phyloP scores from a whole-genome alignment of 2,329 filamentous ascomycete species.

The Pseudonectria foliicola region DNA sequence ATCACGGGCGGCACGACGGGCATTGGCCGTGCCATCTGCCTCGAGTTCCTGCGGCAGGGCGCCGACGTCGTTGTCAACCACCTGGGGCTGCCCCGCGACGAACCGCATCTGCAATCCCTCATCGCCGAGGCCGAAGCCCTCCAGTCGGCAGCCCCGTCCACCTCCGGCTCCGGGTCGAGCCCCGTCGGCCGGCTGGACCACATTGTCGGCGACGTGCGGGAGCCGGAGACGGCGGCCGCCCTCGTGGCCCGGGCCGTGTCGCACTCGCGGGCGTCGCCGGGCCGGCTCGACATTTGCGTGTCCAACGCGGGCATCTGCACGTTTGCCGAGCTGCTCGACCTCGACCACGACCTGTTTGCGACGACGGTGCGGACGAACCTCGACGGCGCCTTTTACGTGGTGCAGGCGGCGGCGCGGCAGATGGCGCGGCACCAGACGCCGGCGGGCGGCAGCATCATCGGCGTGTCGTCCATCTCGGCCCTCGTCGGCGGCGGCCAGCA shows the following conservation, averaged over 20 bases:
- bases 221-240: constrained; percentile 61
- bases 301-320: constrained; percentile 85
- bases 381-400: constrained; percentile 79
- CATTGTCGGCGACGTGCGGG: constrained; percentile 69
- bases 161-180: constrained; percentile 2
- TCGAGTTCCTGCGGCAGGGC: constrained; percentile 72
- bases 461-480: constrained; percentile 64
- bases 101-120: constrained; percentile 45
- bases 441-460: constrained; percentile 72
- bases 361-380: constrained; percentile 74
- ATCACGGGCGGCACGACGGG: constrained; percentile 84
- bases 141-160: constrained; percentile 33
- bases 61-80: constrained; percentile 77
- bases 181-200: constrained; percentile 50
- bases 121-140: constrained; percentile 44
- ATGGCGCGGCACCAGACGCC: constrained; percentile 61
- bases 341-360: constrained; percentile 62
- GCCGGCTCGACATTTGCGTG: constrained; percentile 68
- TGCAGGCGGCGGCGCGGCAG: constrained; percentile 76
- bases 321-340: constrained; percentile 77
- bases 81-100: constrained; percentile 51
- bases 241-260: constrained; percentile 62
- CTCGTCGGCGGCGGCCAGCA: constrained; percentile 73
- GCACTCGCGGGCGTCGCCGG: constrained; percentile 42
- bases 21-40: constrained; percentile 77